phyloP scores from a whole-genome alignment of 257 asterid species.

The Craterostigma plantagineum region DNA sequence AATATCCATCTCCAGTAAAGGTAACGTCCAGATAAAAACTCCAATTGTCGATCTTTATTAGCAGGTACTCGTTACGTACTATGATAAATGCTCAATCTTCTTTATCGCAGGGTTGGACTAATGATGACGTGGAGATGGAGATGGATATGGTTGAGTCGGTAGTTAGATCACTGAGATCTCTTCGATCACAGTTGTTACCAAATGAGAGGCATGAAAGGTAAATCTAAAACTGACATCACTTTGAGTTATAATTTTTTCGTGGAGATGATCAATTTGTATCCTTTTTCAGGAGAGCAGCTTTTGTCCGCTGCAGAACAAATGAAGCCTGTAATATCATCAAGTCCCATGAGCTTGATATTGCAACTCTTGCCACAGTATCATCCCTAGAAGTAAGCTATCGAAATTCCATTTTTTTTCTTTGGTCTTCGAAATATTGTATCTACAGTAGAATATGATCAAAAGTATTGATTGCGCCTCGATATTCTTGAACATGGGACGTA shows the following conservation, averaged over 20 bases:
- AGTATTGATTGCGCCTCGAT: no score
- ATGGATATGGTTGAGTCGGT: slow-evolving; percentile 54
- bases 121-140: slow-evolving; percentile 54
- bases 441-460: no score
- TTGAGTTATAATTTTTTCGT: no score
- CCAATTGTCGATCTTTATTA: no score
- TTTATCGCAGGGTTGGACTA: slow-evolving; percentile 50
- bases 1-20: slow-evolving; percentile 59
- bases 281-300: slow-evolving; percentile 48
- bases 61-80: not conserved
- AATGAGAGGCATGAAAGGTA: slow-evolving; percentile 66
- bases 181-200: slow-evolving; percentile 50
- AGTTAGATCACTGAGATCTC: slow-evolving; percentile 62
- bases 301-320: slow-evolving; percentile 50
- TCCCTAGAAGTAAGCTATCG: slow-evolving; percentile 38
- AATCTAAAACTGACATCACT: not conserved
- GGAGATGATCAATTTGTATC: not conserved
- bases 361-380: slow-evolving; percentile 62
- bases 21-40: slow-evolving; percentile 14
- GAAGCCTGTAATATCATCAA: slow-evolving; percentile 27
- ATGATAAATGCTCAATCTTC: not conserved
- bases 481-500: no score
- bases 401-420: no score
- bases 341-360: slow-evolving; percentile 43
- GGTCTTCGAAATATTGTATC: no score